Evolutionary conservation across 805 yeast species (phyloP).

Genomic region (Tetrapisispora phaffii): DNA sequence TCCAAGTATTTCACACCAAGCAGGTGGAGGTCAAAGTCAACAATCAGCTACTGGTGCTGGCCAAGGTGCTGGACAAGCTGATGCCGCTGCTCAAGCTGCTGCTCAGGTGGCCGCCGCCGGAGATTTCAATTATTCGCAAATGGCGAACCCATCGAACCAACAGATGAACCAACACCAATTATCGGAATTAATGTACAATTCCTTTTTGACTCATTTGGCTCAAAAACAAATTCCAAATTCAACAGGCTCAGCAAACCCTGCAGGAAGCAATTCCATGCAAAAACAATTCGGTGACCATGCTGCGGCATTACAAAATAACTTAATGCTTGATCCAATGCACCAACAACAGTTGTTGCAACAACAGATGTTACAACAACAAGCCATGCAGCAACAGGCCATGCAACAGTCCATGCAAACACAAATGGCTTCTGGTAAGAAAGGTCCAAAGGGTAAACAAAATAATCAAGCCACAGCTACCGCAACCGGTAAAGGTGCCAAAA

Average conservation of each 20-base stretch:
- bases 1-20: conserved; percentile 10
- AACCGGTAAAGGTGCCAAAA: conserved; percentile 1
- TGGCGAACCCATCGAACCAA: conserved; percentile 9
- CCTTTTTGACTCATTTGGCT: conserved; percentile 26
- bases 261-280: background rate
- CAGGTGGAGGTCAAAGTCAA: conserved; percentile 7
- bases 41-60: background rate
- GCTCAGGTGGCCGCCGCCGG: conserved; percentile 8
- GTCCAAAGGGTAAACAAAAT: conserved; percentile 1
- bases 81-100: background rate
- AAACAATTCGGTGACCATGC: background rate
- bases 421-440: conserved; percentile 1
- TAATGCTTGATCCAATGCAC: conserved; percentile 15
- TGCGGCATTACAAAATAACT: background rate
- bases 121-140: conserved; percentile 14
- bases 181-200: conserved; percentile 29
- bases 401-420: conserved; percentile 4
- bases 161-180: conserved; percentile 22
- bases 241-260: conserved; percentile 9
- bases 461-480: conserved; percentile 1
- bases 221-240: conserved; percentile 22
- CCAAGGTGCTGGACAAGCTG: too few species aligned
- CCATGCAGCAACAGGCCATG: conserved; percentile 6
- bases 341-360: conserved; percentile 5
- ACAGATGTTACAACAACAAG: conserved; percentile 2